Conservation (phyloP, 2,329 filamentous ascomycete species). For the Fusarium xylarioides region DNA sequence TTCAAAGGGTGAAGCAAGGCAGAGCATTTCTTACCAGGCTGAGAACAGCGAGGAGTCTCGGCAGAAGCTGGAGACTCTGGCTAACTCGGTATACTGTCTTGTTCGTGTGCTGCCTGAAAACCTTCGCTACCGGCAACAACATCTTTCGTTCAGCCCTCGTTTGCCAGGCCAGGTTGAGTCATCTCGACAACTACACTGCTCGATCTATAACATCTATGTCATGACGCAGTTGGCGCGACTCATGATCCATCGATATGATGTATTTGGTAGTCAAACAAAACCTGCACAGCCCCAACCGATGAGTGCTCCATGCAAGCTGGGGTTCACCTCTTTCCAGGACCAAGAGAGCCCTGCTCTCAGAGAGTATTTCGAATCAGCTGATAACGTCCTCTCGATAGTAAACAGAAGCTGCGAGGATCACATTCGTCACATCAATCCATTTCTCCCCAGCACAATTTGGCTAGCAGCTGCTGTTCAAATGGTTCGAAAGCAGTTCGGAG, state of each 20-base stretch:
- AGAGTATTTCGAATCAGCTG: not conserved
- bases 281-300: not conserved
- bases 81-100: not conserved
- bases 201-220: not conserved
- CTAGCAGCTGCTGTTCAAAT: not conserved
- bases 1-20: not conserved
- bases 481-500: not conserved
- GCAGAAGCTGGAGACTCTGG: not conserved
- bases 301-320: not conserved
- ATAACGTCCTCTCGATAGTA: not conserved
- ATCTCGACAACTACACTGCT: not conserved
- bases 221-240: not conserved
- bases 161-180: not conserved
- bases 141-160: not conserved
- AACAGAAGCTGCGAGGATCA: not conserved
- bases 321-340: not conserved
- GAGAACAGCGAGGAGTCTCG: not conserved
- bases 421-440: not conserved
- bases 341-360: not conserved
- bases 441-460: not conserved
- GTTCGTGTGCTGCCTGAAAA: not conserved
- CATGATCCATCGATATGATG: not conserved
- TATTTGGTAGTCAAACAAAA: not conserved
- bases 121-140: not conserved
- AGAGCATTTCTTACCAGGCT: not conserved